Conservation (phyloP, 164 flowering plant genomes). For the Chloranthus sessilifolius region DNA sequence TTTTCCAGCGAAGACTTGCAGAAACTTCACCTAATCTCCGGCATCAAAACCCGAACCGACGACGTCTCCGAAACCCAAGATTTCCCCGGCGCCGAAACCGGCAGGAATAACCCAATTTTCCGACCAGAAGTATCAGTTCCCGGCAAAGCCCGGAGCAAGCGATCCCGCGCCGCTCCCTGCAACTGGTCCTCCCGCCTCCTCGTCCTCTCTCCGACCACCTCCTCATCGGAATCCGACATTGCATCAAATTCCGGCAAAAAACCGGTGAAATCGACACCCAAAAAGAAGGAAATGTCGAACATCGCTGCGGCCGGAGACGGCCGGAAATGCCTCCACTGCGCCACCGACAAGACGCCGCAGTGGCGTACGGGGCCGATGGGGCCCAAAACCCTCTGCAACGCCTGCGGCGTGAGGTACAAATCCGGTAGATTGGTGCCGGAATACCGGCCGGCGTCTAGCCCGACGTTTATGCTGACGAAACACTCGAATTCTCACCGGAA, state of each 20-base stretch:
- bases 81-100: constrained; percentile 7
- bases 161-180: constrained; percentile 72
- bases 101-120: constrained; percentile 30
- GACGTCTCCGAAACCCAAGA: constrained; percentile 12
- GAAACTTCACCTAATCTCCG: constrained; percentile 48
- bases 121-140: constrained; percentile 56
- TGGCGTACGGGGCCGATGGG: constrained; percentile 98
- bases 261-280: constrained; percentile 16
- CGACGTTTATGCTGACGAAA: constrained; percentile 62
- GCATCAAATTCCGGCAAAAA: constrained; percentile 10
- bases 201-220: constrained; percentile 31
- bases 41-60: constrained; percentile 26
- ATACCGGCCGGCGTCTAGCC: constrained; percentile 92
- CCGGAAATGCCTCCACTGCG: constrained; percentile 80
- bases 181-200: constrained; percentile 80
- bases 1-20: constrained; percentile 68
- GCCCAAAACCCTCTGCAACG: constrained; percentile 87
- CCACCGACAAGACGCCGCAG: constrained; percentile 88
- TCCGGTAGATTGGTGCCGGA: constrained; percentile 96
- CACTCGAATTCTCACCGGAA: constrained; percentile 95
- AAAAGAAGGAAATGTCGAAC: constrained; percentile 20
- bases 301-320: constrained; percentile 17
- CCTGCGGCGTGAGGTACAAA: constrained; percentile 90
- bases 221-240: constrained; percentile 23
- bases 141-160: constrained; percentile 86